Base-by-base conservation (phyloP, 2,329 filamentous ascomycete genomes). In the Aspergillus puulaauensis region DNA sequence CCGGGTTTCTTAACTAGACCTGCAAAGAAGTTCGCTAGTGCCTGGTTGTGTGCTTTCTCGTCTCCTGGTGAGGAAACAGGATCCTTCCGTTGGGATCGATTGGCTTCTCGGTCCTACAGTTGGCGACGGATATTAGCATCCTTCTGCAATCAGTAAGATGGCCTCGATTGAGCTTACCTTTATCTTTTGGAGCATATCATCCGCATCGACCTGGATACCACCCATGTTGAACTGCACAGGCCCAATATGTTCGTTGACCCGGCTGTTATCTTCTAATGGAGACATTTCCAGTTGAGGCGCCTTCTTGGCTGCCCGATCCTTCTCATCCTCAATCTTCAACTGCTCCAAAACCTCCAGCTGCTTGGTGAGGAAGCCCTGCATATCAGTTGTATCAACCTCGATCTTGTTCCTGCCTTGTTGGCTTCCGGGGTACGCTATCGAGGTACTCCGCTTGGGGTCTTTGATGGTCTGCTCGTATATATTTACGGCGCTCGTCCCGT, bases 211-310 rank as follows among this genome's bases (percentile, higher is more conserved):
- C 71, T 96, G 92, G 62, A 99, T 97, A 53, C 95, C 95, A 43
- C 95, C 95, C 83, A 99, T 95, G 73, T 99, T 99, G 79, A 98
- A 97, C 70, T 96, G 92, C 63, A 97, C 92, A 0, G 93, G 92
- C 0, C 93, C 93, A 68, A 96, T 96, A 67, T 96, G 92, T 68
- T 93, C 90, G 66, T 87, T 88, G 54, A 83, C 80, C 27, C 75
- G 76, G 61, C 67, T 73, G 51, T 72, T 73, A 52, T 74, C 72
- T 52, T 73, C 73, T 57, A 73, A 65, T n/a, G 68, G 70, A 14
- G 67, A 69, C 68, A 71, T 73, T 54, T 73, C 71, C 56, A 69
- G 64, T 58, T 70, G 72, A n/a, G 72, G 69, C 15, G 61, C 64
- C 62, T 67, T 71, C 55, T 72, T 71, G 23, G 64, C 66, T 33